Evolutionary conservation across 2,329 filamentous ascomycete genomes (phyloP), one percentile per base, ranked within the genome.

Genomic region (Orbilia blumenaviensis): DNA sequence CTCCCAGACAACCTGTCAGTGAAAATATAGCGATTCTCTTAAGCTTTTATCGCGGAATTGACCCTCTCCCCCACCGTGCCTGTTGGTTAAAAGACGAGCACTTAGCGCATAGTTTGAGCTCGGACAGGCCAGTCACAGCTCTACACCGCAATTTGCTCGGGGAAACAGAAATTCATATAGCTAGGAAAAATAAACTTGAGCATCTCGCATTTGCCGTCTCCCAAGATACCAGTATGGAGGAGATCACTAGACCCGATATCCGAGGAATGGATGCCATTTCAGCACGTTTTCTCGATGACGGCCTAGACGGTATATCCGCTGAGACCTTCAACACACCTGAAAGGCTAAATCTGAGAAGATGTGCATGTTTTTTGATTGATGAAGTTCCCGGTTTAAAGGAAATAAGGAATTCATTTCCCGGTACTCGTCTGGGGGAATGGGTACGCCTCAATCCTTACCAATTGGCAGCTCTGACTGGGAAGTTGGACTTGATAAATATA

Each of bases 31-130:
- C n/a, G n/a, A n/a, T n/a, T n/a, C n/a, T n/a, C 27, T 27, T 14
- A 34, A 54, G 27, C 2, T 27, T 54, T 21, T 60, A 38, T 6
- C 18, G 52, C 16, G 29, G 12, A 27, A 61, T 68, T n/a, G 64
- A 68, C n/a, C 64, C 64, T 2, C 23, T 68, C 5, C 44, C 44
- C 41, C 64, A 68, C 14, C 64, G 64, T n/a, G 29, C 32, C 38
- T 36, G 44, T 12, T 25, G 36, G 6, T 27, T 56, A 12, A 23
- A 8, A 14, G 38, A 41, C 12, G 41, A 6, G 27, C 48, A 23
- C 12, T n/a, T 21, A n/a, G n/a, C n/a, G n/a, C n/a, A n/a, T n/a
- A n/a, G n/a, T n/a, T n/a, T n/a, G n/a, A n/a, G n/a, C n/a, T n/a
- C n/a, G n/a, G n/a, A n/a, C n/a, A n/a, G n/a, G n/a, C n/a, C n/a